These are phyloP conservation scores for Phytopythium aichiense DNA, from an alignment of 352 stramenopile genomes.

Conservation along the genomic window DNA sequence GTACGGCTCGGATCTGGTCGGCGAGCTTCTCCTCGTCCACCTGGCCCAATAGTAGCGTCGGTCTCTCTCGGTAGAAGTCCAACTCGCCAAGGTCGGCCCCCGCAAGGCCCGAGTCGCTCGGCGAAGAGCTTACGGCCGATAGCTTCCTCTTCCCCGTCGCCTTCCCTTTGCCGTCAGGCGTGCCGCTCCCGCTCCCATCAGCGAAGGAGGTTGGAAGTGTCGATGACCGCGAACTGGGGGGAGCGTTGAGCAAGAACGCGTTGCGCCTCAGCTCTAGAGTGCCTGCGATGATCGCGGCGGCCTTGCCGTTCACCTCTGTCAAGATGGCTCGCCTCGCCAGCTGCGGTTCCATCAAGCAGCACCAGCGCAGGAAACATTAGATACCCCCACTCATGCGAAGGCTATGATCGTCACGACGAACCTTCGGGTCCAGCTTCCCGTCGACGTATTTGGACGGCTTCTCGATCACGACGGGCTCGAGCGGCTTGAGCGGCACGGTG, in stretches of 20 bases:
- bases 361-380: not conserved
- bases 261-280: slow-evolving; percentile 56
- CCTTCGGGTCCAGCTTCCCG: slow-evolving; percentile 64
- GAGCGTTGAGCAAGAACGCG: slow-evolving; percentile 50
- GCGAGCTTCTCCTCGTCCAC: slow-evolving; percentile 79
- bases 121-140: not conserved
- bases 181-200: not conserved
- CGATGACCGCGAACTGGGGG: slow-evolving; percentile 5
- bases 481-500: slow-evolving; percentile 65
- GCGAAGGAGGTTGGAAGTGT: not conserved
- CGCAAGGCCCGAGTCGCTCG: not conserved
- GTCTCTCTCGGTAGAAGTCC: slow-evolving; percentile 47
- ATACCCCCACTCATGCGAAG: not conserved
- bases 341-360: slow-evolving; percentile 10
- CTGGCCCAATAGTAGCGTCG: slow-evolving; percentile 52
- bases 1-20: slow-evolving; percentile 71
- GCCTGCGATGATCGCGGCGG: slow-evolving; percentile 49
- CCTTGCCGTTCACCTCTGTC: slow-evolving; percentile 70
- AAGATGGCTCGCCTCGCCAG: slow-evolving; percentile 54
- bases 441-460: slow-evolving; percentile 84
- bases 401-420: slow-evolving; percentile 10
- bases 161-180: slow-evolving; percentile 10
- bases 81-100: slow-evolving; percentile 22
- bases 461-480: slow-evolving; percentile 67
- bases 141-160: slow-evolving; percentile 25